A percentile compares a stretch with the other conserved stretches of the same genome.
phyloP scores from a whole-genome alignment of 371 early-diverging fungal species.

The Mortierella sp. region DNA sequence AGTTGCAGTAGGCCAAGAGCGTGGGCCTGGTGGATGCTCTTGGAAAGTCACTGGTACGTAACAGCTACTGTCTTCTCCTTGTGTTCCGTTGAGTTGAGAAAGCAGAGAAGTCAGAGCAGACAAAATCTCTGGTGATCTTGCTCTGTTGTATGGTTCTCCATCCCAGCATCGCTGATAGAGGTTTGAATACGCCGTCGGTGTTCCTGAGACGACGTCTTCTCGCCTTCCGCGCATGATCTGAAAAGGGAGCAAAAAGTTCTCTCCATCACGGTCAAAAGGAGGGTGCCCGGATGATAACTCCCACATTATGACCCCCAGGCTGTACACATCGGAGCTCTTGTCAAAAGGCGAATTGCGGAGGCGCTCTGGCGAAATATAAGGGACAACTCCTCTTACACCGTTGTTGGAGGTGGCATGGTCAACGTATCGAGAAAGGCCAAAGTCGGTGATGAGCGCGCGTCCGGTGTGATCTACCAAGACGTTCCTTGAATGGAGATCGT shows the following conservation, averaged over 20 bases:
- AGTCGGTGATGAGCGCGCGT: slow-evolving; percentile 45
- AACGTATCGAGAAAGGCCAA: slow-evolving; percentile 47
- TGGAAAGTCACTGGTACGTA: background rate
- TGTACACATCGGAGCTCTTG: slow-evolving; percentile 62
- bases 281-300: slow-evolving; percentile 58
- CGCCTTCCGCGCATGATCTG: slow-evolving; percentile 45
- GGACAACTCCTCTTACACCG: slow-evolving; percentile 55
- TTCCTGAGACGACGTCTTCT: slow-evolving; percentile 43
- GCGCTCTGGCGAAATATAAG: slow-evolving; percentile 67
- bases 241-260: slow-evolving; percentile 36
- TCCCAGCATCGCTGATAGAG: slow-evolving; percentile 56
- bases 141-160: slow-evolving; percentile 43
- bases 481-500: slow-evolving; percentile 54
- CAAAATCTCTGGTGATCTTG: slow-evolving; percentile 21
- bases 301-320: slow-evolving; percentile 65
- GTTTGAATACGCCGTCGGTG: slow-evolving; percentile 45
- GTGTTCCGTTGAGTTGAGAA: background rate
- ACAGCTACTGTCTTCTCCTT: background rate
- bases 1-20: slow-evolving; percentile 22
- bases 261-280: slow-evolving; percentile 45
- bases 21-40: slow-evolving; percentile 9
- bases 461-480: slow-evolving; percentile 35
- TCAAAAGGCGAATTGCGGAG: slow-evolving; percentile 56
- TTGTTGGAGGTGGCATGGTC: slow-evolving; percentile 38
- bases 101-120: slow-evolving; percentile 22